phyloP scores from a whole-genome alignment of 306 rosid species.

The Astragalus membranaceus region DNA sequence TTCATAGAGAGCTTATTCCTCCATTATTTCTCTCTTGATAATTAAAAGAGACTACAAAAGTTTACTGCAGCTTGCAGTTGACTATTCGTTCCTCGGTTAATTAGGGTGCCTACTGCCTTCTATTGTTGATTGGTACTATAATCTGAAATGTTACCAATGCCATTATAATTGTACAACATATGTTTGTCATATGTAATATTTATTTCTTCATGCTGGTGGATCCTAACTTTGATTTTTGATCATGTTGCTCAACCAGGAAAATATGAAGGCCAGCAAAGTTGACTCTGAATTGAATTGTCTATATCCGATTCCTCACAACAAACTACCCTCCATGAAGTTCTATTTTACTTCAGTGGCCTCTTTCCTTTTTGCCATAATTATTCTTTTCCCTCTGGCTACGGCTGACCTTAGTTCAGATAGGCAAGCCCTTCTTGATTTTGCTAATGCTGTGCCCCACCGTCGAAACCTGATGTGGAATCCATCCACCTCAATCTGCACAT shows the following conservation, averaged over 20 bases:
- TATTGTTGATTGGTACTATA: not conserved
- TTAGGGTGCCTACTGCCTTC: not conserved
- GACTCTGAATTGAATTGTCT: slow-evolving; percentile 23
- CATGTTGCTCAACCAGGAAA: slow-evolving; percentile 48
- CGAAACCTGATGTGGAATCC: slow-evolving; percentile 53
- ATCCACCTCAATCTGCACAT: slow-evolving; percentile 42
- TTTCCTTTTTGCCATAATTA: slow-evolving; percentile 32
- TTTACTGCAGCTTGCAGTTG: not conserved
- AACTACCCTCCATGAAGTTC: slow-evolving; percentile 52
- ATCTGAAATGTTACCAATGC: not conserved
- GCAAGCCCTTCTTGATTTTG: slow-evolving; percentile 72
- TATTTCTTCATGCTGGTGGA: slow-evolving; percentile 9
- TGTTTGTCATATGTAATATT: not conserved
- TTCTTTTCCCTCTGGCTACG: slow-evolving; percentile 41
- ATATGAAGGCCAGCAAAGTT: slow-evolving; percentile 25
- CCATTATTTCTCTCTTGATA: not conserved
- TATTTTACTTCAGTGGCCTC: slow-evolving; percentile 26
- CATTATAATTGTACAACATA: not conserved
- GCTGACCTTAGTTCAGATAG: slow-evolving; percentile 64
- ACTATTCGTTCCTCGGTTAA: not conserved
- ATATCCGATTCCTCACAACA: slow-evolving; percentile 13
- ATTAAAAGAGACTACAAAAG: not conserved
- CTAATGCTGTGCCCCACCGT: slow-evolving; percentile 56
- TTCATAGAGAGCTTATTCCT: not conserved
- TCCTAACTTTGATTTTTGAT: slow-evolving; percentile 27